phyloP scores from a whole-genome alignment of 2,329 filamentous ascomycete species.

The Shiraia bambusicola region DNA sequence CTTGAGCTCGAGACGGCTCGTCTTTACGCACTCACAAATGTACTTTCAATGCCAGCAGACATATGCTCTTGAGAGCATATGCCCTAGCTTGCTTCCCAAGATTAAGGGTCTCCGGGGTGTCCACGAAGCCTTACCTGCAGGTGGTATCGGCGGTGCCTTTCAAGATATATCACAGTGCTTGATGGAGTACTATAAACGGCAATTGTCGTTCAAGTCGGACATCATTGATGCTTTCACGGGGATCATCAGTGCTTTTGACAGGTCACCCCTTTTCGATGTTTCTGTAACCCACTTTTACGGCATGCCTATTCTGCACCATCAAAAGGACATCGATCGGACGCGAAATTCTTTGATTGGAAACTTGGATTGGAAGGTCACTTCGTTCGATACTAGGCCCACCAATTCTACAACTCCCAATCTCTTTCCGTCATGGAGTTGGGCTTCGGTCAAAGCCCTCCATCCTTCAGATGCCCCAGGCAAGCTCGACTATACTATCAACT shows the following conservation, averaged over 20 bases:
- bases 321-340: background rate
- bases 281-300: conserved; percentile 3
- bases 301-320: background rate
- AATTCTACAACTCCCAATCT: background rate
- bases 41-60: conserved; percentile 34
- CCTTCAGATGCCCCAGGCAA: background rate
- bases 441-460: background rate
- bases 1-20: conserved; percentile 39
- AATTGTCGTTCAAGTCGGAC: conserved; percentile 2
- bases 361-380: too few relatives aligned
- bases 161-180: background rate
- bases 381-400: too few relatives aligned
- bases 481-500: background rate
- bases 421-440: conserved; percentile 3
- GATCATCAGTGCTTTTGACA: conserved; percentile 1
- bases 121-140: too few relatives aligned
- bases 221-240: conserved; percentile 2
- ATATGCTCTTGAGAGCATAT: background rate
- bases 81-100: too few relatives aligned
- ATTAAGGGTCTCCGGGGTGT: too few relatives aligned
- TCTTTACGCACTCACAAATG: conserved; percentile 37
- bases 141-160: background rate
- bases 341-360: background rate
- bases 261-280: background rate
- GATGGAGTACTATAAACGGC: background rate